Evolutionary conservation across 257 asterid species (phyloP).

Genomic region (Primulina huaijiensis): DNA sequence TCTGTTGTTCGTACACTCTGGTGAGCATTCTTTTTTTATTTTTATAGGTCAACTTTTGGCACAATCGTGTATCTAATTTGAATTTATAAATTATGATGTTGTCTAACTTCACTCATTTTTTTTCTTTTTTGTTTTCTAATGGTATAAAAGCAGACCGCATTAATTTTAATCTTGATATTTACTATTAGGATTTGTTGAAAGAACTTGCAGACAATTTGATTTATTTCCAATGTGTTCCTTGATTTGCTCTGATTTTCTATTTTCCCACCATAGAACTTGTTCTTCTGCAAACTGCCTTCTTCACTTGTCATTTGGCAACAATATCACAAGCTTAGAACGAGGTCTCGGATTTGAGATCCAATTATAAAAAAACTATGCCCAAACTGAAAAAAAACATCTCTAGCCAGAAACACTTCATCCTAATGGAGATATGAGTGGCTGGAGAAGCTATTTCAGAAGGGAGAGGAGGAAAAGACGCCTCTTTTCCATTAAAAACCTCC

Average conservation of each 20-base stretch:
- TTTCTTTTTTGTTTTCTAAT: neutral
- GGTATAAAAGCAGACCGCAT: neutral
- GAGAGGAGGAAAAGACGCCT: too few species aligned
- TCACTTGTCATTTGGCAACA: neutral
- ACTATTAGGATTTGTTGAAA: too few species aligned
- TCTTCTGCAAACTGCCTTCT: constrained; percentile 18
- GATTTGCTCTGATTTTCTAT: neutral
- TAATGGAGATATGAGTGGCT: too few species aligned
- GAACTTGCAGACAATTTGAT: too few species aligned
- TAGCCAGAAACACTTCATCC: too few species aligned
- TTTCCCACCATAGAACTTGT: neutral
- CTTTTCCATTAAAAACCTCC: too few species aligned
- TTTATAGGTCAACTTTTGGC: neutral
- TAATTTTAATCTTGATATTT: neutral
- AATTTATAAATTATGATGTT: neutral
- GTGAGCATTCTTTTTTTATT: constrained; percentile 45
- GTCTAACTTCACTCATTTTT: neutral
- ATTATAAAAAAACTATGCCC: too few species aligned
- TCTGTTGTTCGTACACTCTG: constrained; percentile 87
- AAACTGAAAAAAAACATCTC: too few species aligned
- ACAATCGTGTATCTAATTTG: neutral
- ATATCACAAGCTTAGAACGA: too few species aligned
- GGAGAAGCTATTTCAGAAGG: too few species aligned
- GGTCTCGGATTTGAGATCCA: too few species aligned
- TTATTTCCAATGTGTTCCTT: constrained; percentile 1